Evolutionary conservation across 139 green algal genomes (phyloP), one percentile per base, ranked within the genome.

Genomic region (Chlorella vulgaris): DNA sequence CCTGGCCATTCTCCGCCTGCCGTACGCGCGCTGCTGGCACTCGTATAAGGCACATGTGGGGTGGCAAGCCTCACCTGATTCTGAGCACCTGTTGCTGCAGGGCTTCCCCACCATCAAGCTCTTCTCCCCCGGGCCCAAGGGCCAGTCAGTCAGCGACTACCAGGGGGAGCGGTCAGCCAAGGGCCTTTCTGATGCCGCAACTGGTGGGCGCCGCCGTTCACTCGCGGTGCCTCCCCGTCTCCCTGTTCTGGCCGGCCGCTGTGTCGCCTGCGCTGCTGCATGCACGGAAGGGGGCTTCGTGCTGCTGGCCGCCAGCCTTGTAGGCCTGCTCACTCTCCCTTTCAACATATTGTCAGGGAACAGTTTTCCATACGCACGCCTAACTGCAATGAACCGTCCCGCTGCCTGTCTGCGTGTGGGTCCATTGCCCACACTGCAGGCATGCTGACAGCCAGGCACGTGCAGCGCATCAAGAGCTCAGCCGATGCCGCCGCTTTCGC

Each of bases 91-190:
- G 21, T 1, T 8, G 6, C 42, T 87, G 4, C 69, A 81, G 78
- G 81, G 81, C 70, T 90, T 90, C 84, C 86, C 86, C 29, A 88
- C 86, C 26, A 73, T 90, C 70, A 90, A 90, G 80, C 75, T 88
- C 7, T 76, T 83, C 66, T 38, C 55, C 7, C 66, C 77, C 2
- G 62, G 76, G 18, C 19, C 33, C 33, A 65, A 65, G 55, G 55
- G 28, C 4, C 40, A 65, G 43, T 3, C 47, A 0, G 40, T 53
- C 2, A 58, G n/a, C 6, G 77, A 83, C 50, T 83, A 83, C 66
- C 35, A 76, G 7, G 77, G 77, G 15, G 63, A 43, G 0, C 77
- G 77, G 40, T 63, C 58, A 10, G 77, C 77, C 47, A 83, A 83
- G 77, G 62, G 47, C 6, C 66, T 83, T 33, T 47, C 66, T 6